Evolutionary conservation across 176 grass and related monocot species (phyloP).

Genomic region (Neostapfia colusana): DNA sequence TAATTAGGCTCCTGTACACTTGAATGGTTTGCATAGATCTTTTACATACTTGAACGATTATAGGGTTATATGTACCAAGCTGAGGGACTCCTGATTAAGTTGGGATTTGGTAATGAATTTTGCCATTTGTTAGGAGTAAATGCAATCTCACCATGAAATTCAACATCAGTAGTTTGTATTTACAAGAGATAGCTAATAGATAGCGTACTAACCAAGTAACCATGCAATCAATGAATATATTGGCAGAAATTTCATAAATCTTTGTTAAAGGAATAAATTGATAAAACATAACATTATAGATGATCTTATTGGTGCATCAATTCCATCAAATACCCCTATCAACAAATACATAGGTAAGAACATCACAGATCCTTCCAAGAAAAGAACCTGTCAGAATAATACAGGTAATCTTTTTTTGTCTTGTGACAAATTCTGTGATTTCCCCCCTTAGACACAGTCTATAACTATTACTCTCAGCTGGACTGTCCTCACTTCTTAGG

Average conservation of each 20-base stretch:
- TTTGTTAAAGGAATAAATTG: neutral
- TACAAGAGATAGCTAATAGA: slow-evolving; percentile 8
- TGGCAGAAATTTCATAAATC: neutral
- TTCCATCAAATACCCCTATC: neutral
- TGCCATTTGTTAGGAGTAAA: slow-evolving; percentile 21
- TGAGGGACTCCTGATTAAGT: slow-evolving; percentile 5
- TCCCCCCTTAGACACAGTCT: too few relatives aligned
- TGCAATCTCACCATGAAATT: neutral
- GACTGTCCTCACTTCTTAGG: slow-evolving; percentile 14
- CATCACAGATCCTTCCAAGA: neutral
- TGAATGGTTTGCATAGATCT: slow-evolving; percentile 21
- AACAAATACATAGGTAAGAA: neutral
- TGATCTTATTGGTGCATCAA: slow-evolving; percentile 13
- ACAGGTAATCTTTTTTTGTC: slow-evolving; percentile 3
- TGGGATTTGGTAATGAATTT: slow-evolving; percentile 23
- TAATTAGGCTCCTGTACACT: neutral
- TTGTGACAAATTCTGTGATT: neutral
- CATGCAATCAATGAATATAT: slow-evolving; percentile 10
- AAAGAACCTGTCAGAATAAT: neutral
- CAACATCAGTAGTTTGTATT: slow-evolving; percentile 1
- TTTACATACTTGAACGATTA: slow-evolving; percentile 24
- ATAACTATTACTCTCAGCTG: slow-evolving; percentile 31
- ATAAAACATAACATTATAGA: neutral
- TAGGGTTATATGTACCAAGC: slow-evolving; percentile 6
- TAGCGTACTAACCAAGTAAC: neutral